Evolutionary conservation across 371 early-diverging fungal genomes (phyloP), one percentile per base, ranked within the genome.

Genomic region (Coemansia sp.): DNA sequence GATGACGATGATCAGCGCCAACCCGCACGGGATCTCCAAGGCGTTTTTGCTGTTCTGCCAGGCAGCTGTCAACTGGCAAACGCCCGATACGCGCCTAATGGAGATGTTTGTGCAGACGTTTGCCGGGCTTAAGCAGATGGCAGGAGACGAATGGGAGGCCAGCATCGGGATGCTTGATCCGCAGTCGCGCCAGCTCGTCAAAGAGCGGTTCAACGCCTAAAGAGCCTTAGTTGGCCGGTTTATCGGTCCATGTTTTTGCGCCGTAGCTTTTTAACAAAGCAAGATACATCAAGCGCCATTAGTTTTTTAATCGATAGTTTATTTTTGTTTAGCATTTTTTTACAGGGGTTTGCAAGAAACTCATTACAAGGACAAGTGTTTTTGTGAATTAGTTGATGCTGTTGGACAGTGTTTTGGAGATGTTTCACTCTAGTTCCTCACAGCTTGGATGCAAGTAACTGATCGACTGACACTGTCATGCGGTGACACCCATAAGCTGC

Each of bases 1-100:
- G 70, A 94, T 94, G 82, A 86, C 87, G 53, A 90, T 95, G 88
- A 92, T 95, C 66, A 86, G 89, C 65, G 77, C 83, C 19, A 94
- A 95, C 73, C 96, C 97, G 12, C 85, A 90, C 68, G 94, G 93
- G 6, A 85, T 93, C 66, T 82, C 85, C 21, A 83, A 85, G 75
- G 84, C 86, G 52, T 87, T 91, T 70, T 73, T 85, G 51, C 82
- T 82, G 58, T 89, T 90, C 80, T 90, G 90, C 66, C 86, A 87
- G 62, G 89, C 91, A n/a, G 85, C 90, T 21, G 84, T 84, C 39
- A 83, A 83, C 66, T 91, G 88, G 83, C 86, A 85, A 65, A 84
- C 81, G 17, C 85, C 86, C 24, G 83, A 88, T 29, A 76, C 82
- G 21, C 82, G 78, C 64, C 83, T 91, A 64, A 83, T 88, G 73